Evolutionary conservation across 139 green algal genomes (phyloP), one percentile per base, ranked within the genome.

Genomic region (Picochlorum sp.): DNA sequence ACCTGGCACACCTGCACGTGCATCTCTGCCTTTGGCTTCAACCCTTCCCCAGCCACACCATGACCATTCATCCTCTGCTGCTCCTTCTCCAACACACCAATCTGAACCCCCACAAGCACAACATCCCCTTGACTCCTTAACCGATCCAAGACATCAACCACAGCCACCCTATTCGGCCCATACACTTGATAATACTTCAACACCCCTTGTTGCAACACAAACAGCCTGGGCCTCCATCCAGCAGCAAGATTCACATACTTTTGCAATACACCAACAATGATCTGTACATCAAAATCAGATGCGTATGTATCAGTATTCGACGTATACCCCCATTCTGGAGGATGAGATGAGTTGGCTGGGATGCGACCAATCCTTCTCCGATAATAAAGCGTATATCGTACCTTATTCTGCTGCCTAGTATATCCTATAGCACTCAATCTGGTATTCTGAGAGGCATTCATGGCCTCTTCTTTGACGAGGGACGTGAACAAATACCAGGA

Each of bases 101-200:
- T 50, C 72, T 84, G 73, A 15, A 68, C 69, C 9, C 79, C 81
- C 16, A 85, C 74, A 1, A 62, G 50, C 15, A 72, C 69, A 4
- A 86, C 23, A 21, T 76, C 72, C 4, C 79, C 75, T 57, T 74
- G 24, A 37, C 60, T 28, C 3, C 69, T 67, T 66, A 87, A 61
- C 11, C 18, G 45, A 8, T 84, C 75, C 59, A 87, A 60, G n/a
- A 87, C 32, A 20, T 68, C n/a, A 23, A 73, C 56, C 30, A 85
- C 65, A 51, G 79, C 80, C 28, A 86, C 65, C 4, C 41, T 44
- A 21, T 30, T 64, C 23, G 69, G 59, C 14, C 79, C 79, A 59
- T 69, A 84, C 3, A 85, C 72, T 75, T 90, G 89, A 69, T 88
- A 92, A 61, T 94, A 94, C 0, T 70, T 74, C 37, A 95, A 65